These are phyloP conservation scores for Salpingoeca rosetta DNA, from an alignment of 78 protist genomes.

Conservation along the genomic window DNA sequence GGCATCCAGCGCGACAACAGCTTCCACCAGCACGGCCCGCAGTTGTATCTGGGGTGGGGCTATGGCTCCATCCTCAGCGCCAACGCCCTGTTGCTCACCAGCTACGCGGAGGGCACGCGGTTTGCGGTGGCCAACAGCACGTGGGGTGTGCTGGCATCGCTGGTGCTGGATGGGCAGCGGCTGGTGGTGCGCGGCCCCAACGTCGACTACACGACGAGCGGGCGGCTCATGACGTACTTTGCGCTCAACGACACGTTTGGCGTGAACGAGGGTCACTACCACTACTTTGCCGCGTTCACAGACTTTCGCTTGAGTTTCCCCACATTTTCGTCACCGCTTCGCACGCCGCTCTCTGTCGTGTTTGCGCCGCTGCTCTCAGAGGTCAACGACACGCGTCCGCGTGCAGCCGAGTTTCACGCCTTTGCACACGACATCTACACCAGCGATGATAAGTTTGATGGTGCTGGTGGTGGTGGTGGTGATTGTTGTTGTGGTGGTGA, in stretches of 20 bases:
- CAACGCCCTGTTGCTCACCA: background rate
- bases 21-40: background rate
- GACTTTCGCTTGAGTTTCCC: background rate
- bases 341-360: background rate
- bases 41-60: background rate
- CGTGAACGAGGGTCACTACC: background rate
- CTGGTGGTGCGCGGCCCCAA: background rate
- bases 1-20: background rate
- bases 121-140: background rate
- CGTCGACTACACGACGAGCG: background rate
- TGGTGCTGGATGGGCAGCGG: background rate
- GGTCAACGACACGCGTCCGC: background rate
- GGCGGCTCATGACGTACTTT: constrained; percentile 2
- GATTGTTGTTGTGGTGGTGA: too few relatives aligned
- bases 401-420: too few relatives aligned
- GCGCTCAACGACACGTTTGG: background rate
- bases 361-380: background rate
- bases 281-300: background rate
- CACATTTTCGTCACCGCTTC: background rate
- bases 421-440: too few relatives aligned
- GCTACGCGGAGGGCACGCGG: background rate
- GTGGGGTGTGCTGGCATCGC: background rate
- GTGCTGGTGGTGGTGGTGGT: too few relatives aligned
- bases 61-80: background rate
- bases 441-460: too few relatives aligned